A percentile compares a stretch with the other conserved stretches of the same genome.
Evolutionary conservation across 1,284 basidiomycete genomes (phyloP).

Genomic region (Coriolopsis trogii): DNA sequence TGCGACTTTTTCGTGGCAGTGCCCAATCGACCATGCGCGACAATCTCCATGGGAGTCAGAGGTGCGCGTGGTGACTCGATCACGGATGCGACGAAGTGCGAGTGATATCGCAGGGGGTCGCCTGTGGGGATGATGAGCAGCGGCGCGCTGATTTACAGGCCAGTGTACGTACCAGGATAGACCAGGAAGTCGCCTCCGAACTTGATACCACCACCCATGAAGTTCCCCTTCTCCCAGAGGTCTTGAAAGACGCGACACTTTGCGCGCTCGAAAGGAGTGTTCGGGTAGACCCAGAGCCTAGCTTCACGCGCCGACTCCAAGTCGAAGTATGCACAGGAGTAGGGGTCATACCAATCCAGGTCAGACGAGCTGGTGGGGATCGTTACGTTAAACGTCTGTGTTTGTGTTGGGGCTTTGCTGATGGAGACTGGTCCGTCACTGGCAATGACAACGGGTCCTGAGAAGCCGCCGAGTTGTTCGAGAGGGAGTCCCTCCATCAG

Average conservation of each 20-base stretch:
- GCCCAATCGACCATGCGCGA: conserved; percentile 93
- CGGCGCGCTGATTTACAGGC: not conserved
- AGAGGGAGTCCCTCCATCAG: conserved; percentile 27
- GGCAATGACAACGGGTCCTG: conserved; percentile 2
- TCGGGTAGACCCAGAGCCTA: conserved; percentile 80
- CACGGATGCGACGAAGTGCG: conserved; percentile 91
- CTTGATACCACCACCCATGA: conserved; percentile 85
- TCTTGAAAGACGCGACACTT: conserved; percentile 80
- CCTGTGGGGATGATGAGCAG: conserved; percentile 50
- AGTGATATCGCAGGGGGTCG: conserved; percentile 95
- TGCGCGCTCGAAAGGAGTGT: conserved; percentile 64
- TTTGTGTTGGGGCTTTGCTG: no score
- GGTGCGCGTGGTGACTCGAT: conserved; percentile 62
- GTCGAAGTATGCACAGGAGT: conserved; percentile 48
- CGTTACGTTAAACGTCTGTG: conserved; percentile 55
- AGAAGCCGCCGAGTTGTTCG: conserved; percentile 1
- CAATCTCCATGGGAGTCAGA: conserved; percentile 87
- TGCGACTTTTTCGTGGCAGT: conserved; percentile 99
- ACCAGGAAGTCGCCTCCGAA: conserved; percentile 97
- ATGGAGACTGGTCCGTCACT: no score
- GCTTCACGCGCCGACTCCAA: conserved; percentile 65
- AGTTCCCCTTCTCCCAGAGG: conserved; percentile 82
- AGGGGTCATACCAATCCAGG: conserved; percentile 63
- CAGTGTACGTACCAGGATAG: conserved; percentile 79
- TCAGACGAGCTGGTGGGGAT: conserved; percentile 64